Evolutionary conservation across 2,329 filamentous ascomycete genomes (phyloP).

Genomic region (Colletotrichum sp.): DNA sequence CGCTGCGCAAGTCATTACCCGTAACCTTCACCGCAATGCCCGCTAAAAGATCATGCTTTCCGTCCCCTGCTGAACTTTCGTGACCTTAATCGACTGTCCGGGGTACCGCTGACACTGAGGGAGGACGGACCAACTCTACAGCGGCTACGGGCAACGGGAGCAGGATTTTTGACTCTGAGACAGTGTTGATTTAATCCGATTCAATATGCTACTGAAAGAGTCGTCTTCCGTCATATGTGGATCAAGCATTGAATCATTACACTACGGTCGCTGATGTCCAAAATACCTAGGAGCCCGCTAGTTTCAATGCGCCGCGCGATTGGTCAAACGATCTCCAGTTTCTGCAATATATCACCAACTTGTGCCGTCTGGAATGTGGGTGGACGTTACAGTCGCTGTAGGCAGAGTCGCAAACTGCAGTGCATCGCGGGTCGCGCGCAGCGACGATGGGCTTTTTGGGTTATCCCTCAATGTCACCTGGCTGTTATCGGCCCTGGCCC

Average conservation of each 20-base stretch:
- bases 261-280: background rate
- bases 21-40: background rate
- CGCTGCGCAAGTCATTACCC: background rate
- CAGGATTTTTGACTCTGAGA: background rate
- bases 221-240: background rate
- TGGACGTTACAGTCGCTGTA: background rate
- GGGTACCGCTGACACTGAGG: slow-evolving; percentile 2
- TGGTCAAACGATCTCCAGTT: background rate
- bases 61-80: background rate
- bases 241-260: background rate
- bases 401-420: background rate
- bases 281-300: background rate
- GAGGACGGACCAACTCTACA: background rate
- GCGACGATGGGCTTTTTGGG: background rate
- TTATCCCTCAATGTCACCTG: background rate
- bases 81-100: background rate
- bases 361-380: background rate
- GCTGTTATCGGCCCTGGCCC: background rate
- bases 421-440: background rate
- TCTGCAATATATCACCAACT: slow-evolving; percentile 9
- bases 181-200: background rate
- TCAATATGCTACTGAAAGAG: background rate
- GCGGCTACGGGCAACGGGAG: background rate
- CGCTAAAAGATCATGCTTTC: background rate
- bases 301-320: background rate